phyloP scores from a whole-genome alignment of 805 yeast genomes.

The Kodamaea hsintzibuensis region DNA sequence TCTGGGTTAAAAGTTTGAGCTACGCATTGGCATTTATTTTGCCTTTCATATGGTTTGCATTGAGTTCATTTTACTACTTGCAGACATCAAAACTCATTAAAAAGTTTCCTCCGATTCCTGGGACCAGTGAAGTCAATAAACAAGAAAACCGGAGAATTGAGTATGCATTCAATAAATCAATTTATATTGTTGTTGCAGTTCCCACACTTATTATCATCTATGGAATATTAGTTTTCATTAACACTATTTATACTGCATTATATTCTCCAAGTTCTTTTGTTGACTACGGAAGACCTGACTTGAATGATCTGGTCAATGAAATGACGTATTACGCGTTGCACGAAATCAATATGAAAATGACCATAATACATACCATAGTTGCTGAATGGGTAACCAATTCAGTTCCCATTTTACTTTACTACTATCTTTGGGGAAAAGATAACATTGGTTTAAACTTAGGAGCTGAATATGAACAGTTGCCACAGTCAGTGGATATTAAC shows the following conservation, averaged over 20 bases:
- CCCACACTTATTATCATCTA: neutral
- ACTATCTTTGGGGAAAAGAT: constrained; percentile 26
- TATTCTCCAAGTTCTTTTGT: neutral
- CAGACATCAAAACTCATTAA: constrained; percentile 24
- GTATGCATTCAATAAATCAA: neutral
- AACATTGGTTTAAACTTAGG: constrained; percentile 26
- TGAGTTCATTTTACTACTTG: constrained; percentile 19
- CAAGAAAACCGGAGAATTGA: neutral
- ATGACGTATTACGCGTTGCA: neutral
- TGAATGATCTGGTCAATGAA: neutral
- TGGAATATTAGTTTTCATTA: neutral
- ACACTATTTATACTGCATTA: neutral
- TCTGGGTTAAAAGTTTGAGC: neutral
- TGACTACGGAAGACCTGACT: neutral
- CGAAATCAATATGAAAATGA: neutral
- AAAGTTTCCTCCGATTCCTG: constrained; percentile 25
- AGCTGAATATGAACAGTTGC: constrained; percentile 2
- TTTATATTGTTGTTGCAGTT: neutral
- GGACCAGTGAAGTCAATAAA: neutral
- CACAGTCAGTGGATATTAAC: neutral
- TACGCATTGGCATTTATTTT: neutral
- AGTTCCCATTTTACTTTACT: constrained; percentile 14
- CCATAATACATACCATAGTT: no score
- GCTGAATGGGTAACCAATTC: constrained; percentile 1
- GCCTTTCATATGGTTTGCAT: constrained; percentile 14